Evolutionary conservation across 441 rosid species (phyloP).

Genomic region (Isatis lusitanica): DNA sequence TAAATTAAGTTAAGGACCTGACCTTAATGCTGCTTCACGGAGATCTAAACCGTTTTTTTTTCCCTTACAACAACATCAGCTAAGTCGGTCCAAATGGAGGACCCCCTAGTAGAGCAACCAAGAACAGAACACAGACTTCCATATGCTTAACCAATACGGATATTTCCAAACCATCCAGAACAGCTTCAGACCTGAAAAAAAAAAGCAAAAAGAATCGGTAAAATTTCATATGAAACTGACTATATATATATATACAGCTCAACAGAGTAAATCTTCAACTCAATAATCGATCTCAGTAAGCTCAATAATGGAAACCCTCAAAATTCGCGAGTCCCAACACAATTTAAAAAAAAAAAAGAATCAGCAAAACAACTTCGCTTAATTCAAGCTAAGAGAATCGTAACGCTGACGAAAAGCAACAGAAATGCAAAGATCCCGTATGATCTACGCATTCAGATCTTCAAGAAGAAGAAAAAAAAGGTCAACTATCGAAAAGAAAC

Average conservation of each 20-base stretch:
- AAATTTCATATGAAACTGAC: background rate
- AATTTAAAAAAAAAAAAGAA: background rate
- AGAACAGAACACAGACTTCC: slow-evolving; percentile 28
- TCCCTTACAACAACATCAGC: background rate
- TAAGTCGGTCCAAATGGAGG: slow-evolving; percentile 39
- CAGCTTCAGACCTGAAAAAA: slow-evolving; percentile 27
- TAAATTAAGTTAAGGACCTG: slow-evolving; percentile 15
- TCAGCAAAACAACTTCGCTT: background rate
- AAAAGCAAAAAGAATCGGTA: background rate
- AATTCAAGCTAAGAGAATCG: slow-evolving; percentile 28
- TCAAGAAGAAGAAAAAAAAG: slow-evolving; percentile 15
- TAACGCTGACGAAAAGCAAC: slow-evolving; percentile 34
- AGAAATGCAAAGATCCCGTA: slow-evolving; percentile 31
- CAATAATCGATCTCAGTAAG: slow-evolving; percentile 6
- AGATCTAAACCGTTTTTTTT: background rate
- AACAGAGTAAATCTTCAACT: background rate
- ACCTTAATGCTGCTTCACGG: slow-evolving; percentile 10
- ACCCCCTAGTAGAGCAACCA: slow-evolving; percentile 32
- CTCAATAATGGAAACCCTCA: background rate
- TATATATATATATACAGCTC: background rate
- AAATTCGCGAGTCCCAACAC: background rate
- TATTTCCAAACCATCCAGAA: slow-evolving; percentile 13
- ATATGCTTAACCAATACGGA: slow-evolving; percentile 24
- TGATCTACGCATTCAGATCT: slow-evolving; percentile 39
- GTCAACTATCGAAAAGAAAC: slow-evolving; percentile 24